These are phyloP conservation scores for Cocos nucifera DNA, from an alignment of 176 grass and related monocot genomes.

Conservation along the genomic window DNA sequence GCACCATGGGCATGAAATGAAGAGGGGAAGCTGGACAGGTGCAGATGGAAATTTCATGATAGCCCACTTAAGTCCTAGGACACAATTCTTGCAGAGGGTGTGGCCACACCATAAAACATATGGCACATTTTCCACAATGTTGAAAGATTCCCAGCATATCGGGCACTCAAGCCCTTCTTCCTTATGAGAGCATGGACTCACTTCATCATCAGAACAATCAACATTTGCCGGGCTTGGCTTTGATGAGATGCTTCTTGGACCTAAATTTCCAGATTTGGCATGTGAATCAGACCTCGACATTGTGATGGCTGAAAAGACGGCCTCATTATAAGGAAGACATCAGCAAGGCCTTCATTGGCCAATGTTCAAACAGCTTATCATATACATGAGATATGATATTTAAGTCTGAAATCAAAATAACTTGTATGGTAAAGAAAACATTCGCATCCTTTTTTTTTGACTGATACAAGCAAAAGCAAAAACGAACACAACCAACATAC, in stretches of 20 bases:
- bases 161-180: conserved; percentile 19
- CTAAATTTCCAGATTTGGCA: conserved; percentile 9
- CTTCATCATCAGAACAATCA: conserved; percentile 13
- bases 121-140: conserved; percentile 15
- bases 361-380: not conserved
- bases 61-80: conserved; percentile 14
- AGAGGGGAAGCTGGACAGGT: conserved; percentile 14
- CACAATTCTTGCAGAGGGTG: conserved; percentile 14
- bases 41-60: conserved; percentile 8
- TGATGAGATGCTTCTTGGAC: not conserved
- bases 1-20: conserved; percentile 22
- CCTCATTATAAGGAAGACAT: not conserved
- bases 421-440: too few species aligned
- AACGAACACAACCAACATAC: too few species aligned
- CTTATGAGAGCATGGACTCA: not conserved
- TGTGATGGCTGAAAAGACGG: not conserved
- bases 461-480: too few species aligned
- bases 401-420: too few species aligned
- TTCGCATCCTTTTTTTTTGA: too few species aligned
- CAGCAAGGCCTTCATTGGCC: not conserved
- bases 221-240: not conserved
- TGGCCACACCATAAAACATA: conserved; percentile 17
- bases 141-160: conserved; percentile 12
- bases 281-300: conserved; percentile 16
- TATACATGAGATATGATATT: not conserved